These are phyloP conservation scores for Asclepias syriaca DNA, from an alignment of 257 asterid species.

Conservation along the genomic window DNA sequence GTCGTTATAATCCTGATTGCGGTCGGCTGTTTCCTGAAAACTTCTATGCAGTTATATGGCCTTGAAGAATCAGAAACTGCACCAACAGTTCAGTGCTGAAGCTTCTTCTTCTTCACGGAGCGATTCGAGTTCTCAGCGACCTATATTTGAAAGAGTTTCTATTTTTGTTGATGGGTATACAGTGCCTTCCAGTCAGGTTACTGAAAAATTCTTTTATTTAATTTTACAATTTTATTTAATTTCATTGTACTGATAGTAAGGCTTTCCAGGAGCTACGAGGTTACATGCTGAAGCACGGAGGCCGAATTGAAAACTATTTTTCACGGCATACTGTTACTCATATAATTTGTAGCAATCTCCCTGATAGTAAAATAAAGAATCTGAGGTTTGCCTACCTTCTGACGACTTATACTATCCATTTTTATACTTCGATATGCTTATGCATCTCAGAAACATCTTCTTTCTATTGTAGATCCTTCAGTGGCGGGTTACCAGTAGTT, in stretches of 20 bases:
- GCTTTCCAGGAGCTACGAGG: slow-evolving; percentile 74
- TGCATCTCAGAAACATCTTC: slow-evolving; percentile 12
- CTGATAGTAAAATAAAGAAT: slow-evolving; percentile 90
- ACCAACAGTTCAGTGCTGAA: slow-evolving; percentile 76
- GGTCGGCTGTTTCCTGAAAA: slow-evolving; percentile 20
- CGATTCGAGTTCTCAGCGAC: slow-evolving; percentile 38
- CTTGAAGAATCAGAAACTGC: slow-evolving; percentile 84
- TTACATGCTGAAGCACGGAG: slow-evolving; percentile 86
- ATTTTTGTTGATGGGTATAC: slow-evolving; percentile 98
- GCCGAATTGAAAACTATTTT: slow-evolving; percentile 80
- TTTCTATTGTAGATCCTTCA: slow-evolving; percentile 63
- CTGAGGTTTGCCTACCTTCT: slow-evolving; percentile 51
- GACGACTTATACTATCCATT: slow-evolving; percentile 6
- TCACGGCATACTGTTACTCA: slow-evolving; percentile 84
- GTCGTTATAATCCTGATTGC: not conserved
- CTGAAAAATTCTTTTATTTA: not conserved
- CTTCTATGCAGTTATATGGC: slow-evolving; percentile 74
- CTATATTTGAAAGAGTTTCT: slow-evolving; percentile 72
- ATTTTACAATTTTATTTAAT: not conserved
- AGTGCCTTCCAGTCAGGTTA: slow-evolving; percentile 91
- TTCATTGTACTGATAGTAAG: not conserved
- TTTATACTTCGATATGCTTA: slow-evolving; percentile 14
- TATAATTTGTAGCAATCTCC: slow-evolving; percentile 91
- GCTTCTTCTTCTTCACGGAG: slow-evolving; percentile 63
- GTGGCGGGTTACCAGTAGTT: slow-evolving; percentile 93